Evolutionary conservation across 2,329 filamentous ascomycete species (phyloP).

Genomic region (Periconia sp.): DNA sequence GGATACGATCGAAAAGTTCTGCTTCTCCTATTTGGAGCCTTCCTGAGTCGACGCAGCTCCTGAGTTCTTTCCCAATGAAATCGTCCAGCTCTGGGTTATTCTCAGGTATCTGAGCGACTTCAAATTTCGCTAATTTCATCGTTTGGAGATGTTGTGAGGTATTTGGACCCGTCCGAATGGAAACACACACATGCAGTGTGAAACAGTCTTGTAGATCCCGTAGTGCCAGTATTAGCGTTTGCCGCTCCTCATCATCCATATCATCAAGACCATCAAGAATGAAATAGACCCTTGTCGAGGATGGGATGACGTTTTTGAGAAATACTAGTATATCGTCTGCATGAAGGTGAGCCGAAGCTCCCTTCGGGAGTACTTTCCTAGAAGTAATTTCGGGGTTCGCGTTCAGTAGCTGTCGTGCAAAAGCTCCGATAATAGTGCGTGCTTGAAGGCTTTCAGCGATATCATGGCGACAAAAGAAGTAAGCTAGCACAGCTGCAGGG

Average conservation of each 20-base stretch:
- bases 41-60: slow-evolving; percentile 24
- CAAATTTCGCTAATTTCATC: no score
- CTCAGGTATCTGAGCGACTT: no score
- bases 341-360: slow-evolving; percentile 11
- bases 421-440: slow-evolving; percentile 20
- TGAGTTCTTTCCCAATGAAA: slow-evolving; percentile 23
- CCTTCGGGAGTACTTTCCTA: no score
- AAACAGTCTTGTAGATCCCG: no score
- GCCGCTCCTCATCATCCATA: no score
- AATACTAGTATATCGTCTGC: slow-evolving; percentile 40
- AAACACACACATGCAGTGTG: no score
- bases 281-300: no score
- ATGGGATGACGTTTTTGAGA: no score
- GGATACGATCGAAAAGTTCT: slow-evolving; percentile 22
- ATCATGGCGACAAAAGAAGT: slow-evolving; percentile 25
- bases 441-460: slow-evolving; percentile 20
- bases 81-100: slow-evolving; percentile 45
- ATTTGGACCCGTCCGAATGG: no score
- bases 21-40: neutral
- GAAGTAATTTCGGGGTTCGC: slow-evolving; percentile 23
- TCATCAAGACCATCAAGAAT: no score
- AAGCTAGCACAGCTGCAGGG: slow-evolving; percentile 10
- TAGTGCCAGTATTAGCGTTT: no score
- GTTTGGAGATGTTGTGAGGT: no score
- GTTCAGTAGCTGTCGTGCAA: slow-evolving; percentile 44